These are phyloP conservation scores for Neofusicoccum cordaticola DNA, from an alignment of 2,329 filamentous ascomycete genomes.

Conservation along the genomic window DNA sequence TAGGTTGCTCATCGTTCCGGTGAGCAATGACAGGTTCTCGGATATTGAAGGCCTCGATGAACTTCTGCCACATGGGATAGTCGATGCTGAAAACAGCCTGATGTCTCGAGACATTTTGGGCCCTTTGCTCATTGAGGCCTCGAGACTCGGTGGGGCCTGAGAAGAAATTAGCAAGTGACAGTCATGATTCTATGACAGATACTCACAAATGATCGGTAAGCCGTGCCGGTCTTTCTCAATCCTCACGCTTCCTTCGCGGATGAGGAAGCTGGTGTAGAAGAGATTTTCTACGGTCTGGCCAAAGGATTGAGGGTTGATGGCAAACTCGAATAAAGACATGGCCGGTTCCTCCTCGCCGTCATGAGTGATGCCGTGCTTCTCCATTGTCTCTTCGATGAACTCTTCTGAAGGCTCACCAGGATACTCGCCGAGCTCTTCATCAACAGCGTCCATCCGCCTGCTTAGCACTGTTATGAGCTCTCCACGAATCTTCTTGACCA, in stretches of 20 bases:
- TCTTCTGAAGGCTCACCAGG: slow-evolving; percentile 35
- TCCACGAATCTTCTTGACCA: slow-evolving; percentile 72
- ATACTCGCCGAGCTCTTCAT: slow-evolving; percentile 39
- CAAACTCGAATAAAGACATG: slow-evolving; percentile 79
- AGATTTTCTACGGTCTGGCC: slow-evolving; percentile 95
- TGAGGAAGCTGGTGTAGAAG: slow-evolving; percentile 93
- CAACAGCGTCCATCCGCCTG: slow-evolving; percentile 40
- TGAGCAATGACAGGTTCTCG: slow-evolving; percentile 81
- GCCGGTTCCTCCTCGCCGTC: slow-evolving; percentile 56
- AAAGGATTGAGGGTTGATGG: slow-evolving; percentile 85
- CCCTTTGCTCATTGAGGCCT: slow-evolving; percentile 53
- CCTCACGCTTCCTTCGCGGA: slow-evolving; percentile 76
- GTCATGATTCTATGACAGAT: no score
- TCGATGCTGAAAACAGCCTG: slow-evolving; percentile 89
- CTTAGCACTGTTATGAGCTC: slow-evolving; percentile 51
- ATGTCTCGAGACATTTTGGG: slow-evolving; percentile 58
- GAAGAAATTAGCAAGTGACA: background rate
- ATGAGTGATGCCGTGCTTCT: slow-evolving; percentile 59
- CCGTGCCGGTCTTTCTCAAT: slow-evolving; percentile 71
- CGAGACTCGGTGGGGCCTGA: slow-evolving; percentile 45
- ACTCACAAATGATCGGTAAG: slow-evolving; percentile 77
- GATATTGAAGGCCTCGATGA: slow-evolving; percentile 75
- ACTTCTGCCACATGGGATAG: slow-evolving; percentile 74
- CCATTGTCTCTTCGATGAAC: slow-evolving; percentile 54
- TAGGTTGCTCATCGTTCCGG: slow-evolving; percentile 58